Base-by-base conservation (phyloP, 495 filamentous ascomycete species). In the Xylaria intraflava region DNA sequence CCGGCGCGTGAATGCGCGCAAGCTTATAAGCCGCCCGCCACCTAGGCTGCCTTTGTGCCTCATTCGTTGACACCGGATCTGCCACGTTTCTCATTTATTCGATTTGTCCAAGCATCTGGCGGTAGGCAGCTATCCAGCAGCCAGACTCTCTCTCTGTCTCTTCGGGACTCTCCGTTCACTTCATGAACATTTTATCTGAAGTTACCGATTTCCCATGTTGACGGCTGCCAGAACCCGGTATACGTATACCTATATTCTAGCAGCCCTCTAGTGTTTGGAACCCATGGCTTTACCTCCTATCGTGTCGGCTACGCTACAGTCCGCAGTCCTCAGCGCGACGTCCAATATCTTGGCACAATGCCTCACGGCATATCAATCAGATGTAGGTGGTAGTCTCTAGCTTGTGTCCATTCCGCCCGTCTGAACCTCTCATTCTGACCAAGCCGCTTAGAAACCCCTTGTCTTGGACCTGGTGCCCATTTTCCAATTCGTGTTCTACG, bases 321-420 rank as follows among this genome's bases (percentile, higher is more conserved):
- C 87, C 12, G 80, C 81, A 14, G 52, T 88, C 44, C 77, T 98
- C 6, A 84, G 80, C 39, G 80, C 80, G 53, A 73, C 87, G 4
- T 91, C 90, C 53, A 95, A 94, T 59, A 55, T 96, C 55, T 66
- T 95, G 23, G 93, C 90, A 2, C 91, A 96, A 65, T 66, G 74
- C 36, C 82, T 96, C 53, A 79, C 84, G 35, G 78, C 87, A 29
- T 86, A 87, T 62, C 78, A 80, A 52, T 66, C 72, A 46, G 65
- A 80, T 54, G 89, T 89, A 79, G 33, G 74, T 46, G 27, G 20
- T 2, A 26, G 10, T 11, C 23, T 30, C 23, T 44, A 26, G 1
- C 19, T 51, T 7, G 20, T 17, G 36, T 29, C 22, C 35, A 12
- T 26, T 23, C 17, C 10, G 8, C n/a, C 1, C 16, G 14, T 39